A percentile compares a stretch with the other conserved stretches of the same genome.
These are phyloP conservation scores for Parietaria judaica DNA, from an alignment of 306 rosid species.

Conservation along the genomic window DNA sequence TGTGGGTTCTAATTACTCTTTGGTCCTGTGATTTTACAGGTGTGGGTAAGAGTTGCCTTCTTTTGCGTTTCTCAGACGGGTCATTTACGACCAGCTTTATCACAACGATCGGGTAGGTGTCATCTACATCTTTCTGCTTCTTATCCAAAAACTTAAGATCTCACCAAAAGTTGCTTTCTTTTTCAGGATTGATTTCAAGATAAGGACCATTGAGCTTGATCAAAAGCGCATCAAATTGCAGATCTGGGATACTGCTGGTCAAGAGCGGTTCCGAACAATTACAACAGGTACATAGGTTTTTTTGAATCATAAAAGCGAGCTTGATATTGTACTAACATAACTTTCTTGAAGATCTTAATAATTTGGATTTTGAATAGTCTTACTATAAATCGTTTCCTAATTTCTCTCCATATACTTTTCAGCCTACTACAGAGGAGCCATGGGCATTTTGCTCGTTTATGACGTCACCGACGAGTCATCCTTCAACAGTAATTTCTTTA, in stretches of 20 bases:
- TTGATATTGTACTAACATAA: neutral
- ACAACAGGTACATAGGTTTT: constrained; percentile 47
- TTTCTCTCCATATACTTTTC: constrained; percentile 22
- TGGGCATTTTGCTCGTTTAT: constrained; percentile 97
- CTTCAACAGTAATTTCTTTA: constrained; percentile 65
- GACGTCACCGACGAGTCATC: constrained; percentile 96
- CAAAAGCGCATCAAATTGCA: constrained; percentile 87
- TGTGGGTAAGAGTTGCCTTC: constrained; percentile 98
- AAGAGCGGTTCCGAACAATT: constrained; percentile 87
- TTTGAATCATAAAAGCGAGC: neutral
- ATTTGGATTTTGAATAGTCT: neutral
- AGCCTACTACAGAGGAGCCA: constrained; percentile 98
- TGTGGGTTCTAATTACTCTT: neutral
- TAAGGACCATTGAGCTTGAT: constrained; percentile 95
- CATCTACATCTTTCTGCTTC: constrained; percentile 1
- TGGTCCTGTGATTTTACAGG: constrained; percentile 36
- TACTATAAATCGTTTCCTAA: neutral
- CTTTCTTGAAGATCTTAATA: neutral
- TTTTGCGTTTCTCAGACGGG: constrained; percentile 94
- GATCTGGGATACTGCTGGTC: constrained; percentile 99
- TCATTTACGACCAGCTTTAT: constrained; percentile 94
- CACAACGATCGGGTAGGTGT: constrained; percentile 80
- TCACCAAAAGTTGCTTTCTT: constrained; percentile 13
- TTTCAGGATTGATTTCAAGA: constrained; percentile 88
- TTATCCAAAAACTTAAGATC: constrained; percentile 17